phyloP scores from a whole-genome alignment of 1,284 basidiomycete species.

The Entoloma clypeatum region DNA sequence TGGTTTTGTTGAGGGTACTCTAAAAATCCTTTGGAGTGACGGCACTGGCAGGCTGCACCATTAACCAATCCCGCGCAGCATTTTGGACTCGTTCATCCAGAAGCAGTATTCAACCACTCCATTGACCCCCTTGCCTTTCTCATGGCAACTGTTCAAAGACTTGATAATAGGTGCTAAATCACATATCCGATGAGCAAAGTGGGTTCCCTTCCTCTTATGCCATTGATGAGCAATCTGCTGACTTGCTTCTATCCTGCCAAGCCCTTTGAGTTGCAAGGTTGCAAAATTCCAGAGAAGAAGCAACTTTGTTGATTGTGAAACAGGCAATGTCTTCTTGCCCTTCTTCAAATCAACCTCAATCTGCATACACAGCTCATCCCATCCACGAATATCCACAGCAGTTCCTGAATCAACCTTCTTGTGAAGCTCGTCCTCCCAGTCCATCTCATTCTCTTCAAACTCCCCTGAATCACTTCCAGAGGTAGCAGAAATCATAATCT shows the following conservation, averaged over 20 bases:
- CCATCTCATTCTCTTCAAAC: too few relatives aligned
- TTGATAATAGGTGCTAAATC: slow-evolving; percentile 31
- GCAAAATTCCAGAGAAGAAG: slow-evolving; percentile 19
- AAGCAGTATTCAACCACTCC: slow-evolving; percentile 18
- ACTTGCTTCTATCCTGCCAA: slow-evolving; percentile 13
- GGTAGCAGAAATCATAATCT: too few relatives aligned
- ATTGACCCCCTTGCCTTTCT: slow-evolving; percentile 25
- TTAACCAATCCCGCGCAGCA: slow-evolving; percentile 19
- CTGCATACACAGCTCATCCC: slow-evolving; percentile 13
- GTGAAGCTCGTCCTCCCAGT: slow-evolving; percentile 12
- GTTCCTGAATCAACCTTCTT: background rate
- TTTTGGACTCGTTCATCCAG: slow-evolving; percentile 21
- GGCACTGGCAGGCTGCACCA: slow-evolving; percentile 8
- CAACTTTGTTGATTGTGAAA: slow-evolving; percentile 15
- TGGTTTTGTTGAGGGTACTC: slow-evolving; percentile 6
- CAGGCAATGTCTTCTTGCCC: slow-evolving; percentile 6
- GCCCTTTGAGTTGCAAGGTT: slow-evolving; percentile 16
- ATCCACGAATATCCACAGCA: slow-evolving; percentile 1
- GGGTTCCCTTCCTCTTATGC: slow-evolving; percentile 6
- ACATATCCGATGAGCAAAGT: slow-evolving; percentile 24
- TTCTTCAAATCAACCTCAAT: slow-evolving; percentile 18
- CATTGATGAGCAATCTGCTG: slow-evolving; percentile 13
- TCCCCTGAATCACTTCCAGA: too few relatives aligned
- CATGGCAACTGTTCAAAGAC: slow-evolving; percentile 28
- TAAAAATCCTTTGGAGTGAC: slow-evolving; percentile 8